These are phyloP conservation scores for Metschnikowia reukaufii DNA, from an alignment of 805 yeast species.

Conservation along the genomic window DNA sequence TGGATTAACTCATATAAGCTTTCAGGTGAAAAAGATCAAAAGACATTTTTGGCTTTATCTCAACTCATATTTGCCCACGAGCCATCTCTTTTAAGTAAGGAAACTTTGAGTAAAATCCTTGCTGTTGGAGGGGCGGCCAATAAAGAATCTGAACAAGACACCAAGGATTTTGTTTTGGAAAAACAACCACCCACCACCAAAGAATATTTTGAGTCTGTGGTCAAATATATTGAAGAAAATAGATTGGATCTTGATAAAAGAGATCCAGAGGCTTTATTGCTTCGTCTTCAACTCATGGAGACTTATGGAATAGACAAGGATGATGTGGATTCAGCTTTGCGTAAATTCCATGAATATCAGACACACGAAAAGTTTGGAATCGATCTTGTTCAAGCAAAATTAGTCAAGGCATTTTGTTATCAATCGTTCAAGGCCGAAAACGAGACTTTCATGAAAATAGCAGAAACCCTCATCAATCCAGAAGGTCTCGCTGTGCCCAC, in stretches of 20 bases:
- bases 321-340: conserved; percentile 32
- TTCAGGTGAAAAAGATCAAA: neutral
- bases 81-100: conserved; percentile 17
- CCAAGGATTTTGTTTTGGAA: neutral
- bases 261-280: conserved; percentile 29
- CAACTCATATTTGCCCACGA: conserved; percentile 13
- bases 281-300: conserved; percentile 35
- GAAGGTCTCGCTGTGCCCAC: conserved; percentile 30
- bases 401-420: conserved; percentile 42
- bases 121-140: neutral
- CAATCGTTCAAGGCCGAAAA: conserved; percentile 35
- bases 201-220: conserved; percentile 12
- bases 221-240: conserved; percentile 23
- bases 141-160: neutral
- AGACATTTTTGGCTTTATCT: conserved; percentile 11
- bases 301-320: conserved; percentile 31
- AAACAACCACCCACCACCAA: neutral
- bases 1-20: conserved; percentile 8
- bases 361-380: conserved; percentile 38
- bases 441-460: conserved; percentile 32
- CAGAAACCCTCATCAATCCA: conserved; percentile 36
- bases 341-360: conserved; percentile 42
- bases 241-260: conserved; percentile 26
- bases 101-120: conserved; percentile 13
- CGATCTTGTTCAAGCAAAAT: conserved; percentile 40